A percentile compares a stretch with the other conserved stretches of the same genome.
Conservation (phyloP, 176 grass and related monocot species). For the Triticum monococcum region DNA sequence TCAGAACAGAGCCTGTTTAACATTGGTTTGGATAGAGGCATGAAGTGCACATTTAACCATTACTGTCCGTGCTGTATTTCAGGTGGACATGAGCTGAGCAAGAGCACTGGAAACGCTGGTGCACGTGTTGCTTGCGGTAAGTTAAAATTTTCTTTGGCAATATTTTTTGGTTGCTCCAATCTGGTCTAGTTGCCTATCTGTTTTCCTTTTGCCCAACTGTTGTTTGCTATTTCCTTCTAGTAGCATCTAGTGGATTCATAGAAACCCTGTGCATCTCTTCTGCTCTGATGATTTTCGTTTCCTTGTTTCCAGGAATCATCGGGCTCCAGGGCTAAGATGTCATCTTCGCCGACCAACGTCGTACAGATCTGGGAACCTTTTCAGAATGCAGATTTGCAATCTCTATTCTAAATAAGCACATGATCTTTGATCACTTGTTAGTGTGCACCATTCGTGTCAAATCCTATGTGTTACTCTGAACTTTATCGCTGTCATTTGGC, state of each 20-base stretch:
- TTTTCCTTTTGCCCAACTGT: neutral
- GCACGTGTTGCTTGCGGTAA: conserved; percentile 86
- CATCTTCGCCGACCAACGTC: neutral
- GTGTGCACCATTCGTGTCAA: neutral
- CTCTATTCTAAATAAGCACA: conserved; percentile 33
- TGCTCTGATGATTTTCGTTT: neutral
- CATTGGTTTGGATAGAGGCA: neutral
- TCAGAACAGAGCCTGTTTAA: neutral
- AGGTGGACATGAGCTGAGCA: conserved; percentile 98
- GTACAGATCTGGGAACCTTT: neutral
- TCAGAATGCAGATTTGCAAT: neutral
- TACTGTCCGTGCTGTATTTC: neutral
- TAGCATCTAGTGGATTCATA: neutral
- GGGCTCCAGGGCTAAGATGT: conserved; percentile 67
- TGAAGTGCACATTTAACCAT: neutral
- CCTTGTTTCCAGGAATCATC: conserved; percentile 58
- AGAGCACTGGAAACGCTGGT: conserved; percentile 89
- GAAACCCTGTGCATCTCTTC: neutral
- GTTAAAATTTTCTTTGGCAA: neutral
- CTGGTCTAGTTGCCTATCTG: neutral
- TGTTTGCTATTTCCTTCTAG: neutral
- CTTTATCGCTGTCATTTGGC: neutral
- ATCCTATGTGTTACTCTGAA: conserved; percentile 18
- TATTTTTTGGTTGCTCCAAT: neutral
- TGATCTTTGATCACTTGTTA: conserved; percentile 17